Percentiles rank a stretch among this genome's conserved stretches.
Conservation (phyloP, 1,139 yeast species). For the Pichia sp. region DNA sequence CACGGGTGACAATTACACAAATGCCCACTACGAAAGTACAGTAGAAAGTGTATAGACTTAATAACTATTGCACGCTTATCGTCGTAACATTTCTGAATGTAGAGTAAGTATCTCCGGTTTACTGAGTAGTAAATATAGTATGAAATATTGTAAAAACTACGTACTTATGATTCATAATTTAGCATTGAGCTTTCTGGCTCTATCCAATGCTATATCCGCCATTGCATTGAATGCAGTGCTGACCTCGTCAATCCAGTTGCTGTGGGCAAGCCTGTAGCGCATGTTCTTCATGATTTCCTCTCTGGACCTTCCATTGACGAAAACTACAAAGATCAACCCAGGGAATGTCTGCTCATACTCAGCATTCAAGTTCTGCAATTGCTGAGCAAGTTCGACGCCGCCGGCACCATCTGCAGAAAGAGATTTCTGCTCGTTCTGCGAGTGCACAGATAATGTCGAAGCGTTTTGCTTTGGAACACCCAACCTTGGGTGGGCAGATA, state of each 20-base stretch:
- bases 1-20: neutral
- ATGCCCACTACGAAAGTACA: neutral
- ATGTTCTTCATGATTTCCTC: slow-evolving; percentile 62
- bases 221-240: slow-evolving; percentile 71
- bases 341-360: slow-evolving; percentile 68
- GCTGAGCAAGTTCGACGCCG: slow-evolving; percentile 41
- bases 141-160: neutral
- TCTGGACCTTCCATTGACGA: slow-evolving; percentile 78
- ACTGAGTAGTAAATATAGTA: neutral
- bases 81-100: too few species aligned
- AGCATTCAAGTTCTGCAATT: slow-evolving; percentile 51
- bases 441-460: slow-evolving; percentile 52
- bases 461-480: slow-evolving; percentile 49
- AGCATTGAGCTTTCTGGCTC: slow-evolving; percentile 52
- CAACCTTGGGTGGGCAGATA: slow-evolving; percentile 87
- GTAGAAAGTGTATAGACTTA: neutral
- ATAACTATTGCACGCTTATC: neutral
- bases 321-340: slow-evolving; percentile 83
- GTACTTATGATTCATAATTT: slow-evolving; percentile 21
- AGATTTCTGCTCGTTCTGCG: slow-evolving; percentile 66
- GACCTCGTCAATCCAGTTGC: slow-evolving; percentile 52
- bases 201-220: slow-evolving; percentile 85
- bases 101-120: neutral
- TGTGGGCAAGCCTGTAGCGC: slow-evolving; percentile 53
- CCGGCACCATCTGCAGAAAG: slow-evolving; percentile 32